Conservation (phyloP, 2,329 filamentous ascomycete species). For the Nothomitra cinnamomea region DNA sequence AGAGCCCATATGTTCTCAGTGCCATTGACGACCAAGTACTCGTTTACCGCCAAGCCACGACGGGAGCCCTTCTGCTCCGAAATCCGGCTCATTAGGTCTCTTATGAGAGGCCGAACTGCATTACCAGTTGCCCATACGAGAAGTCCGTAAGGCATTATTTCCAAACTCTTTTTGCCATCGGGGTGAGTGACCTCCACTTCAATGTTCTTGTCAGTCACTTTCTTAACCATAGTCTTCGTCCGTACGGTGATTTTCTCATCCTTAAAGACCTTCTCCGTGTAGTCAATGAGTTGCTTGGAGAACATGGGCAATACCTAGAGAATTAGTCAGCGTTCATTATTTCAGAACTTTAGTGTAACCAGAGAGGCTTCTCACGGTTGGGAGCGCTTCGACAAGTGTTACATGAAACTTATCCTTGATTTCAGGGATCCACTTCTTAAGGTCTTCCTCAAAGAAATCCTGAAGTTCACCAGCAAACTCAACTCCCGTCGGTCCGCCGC, state of each 20-base stretch:
- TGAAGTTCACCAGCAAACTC: conserved; percentile 97
- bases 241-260: conserved; percentile 96
- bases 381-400: conserved; percentile 90
- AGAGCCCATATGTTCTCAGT: conserved; percentile 96
- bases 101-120: conserved; percentile 73
- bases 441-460: conserved; percentile 96
- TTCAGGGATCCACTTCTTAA: conserved; percentile 95
- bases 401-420: conserved; percentile 93
- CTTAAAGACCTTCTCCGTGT: conserved; percentile 97
- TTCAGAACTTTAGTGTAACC: neutral
- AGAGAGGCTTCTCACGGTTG: conserved; percentile 42
- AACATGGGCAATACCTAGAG: conserved; percentile 70
- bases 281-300: conserved; percentile 97
- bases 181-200: conserved; percentile 72
- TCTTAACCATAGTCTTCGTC: conserved; percentile 99
- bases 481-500: conserved; percentile 89
- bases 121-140: conserved; percentile 98
- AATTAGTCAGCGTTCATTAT: neutral
- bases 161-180: conserved; percentile 66
- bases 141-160: conserved; percentile 81
- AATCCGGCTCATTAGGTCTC: conserved; percentile 81
- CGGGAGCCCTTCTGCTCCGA: conserved; percentile 90
- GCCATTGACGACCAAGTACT: conserved; percentile 96
- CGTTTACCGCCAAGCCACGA: conserved; percentile 89
- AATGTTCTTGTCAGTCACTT: conserved; percentile 80